A percentile compares a stretch with the other conserved stretches of the same genome.
Evolutionary conservation across 129 eudicot species (phyloP).

Genomic region (Oenanthe sinensis): DNA sequence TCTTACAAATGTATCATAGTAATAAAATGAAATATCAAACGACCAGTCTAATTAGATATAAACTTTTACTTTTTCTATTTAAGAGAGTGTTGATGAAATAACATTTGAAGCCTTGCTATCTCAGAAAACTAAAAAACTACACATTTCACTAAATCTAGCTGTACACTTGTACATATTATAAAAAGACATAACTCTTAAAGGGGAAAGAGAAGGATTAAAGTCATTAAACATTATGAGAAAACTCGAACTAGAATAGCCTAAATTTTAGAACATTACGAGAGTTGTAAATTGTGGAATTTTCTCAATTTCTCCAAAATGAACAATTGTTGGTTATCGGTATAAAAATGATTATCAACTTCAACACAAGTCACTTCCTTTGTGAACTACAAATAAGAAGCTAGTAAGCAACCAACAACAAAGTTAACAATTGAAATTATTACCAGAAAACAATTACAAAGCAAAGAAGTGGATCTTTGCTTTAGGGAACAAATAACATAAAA

Average conservation of each 20-base stretch:
- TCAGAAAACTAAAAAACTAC: not conserved
- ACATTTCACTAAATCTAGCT: not conserved
- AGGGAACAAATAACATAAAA: not conserved
- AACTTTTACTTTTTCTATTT: not conserved
- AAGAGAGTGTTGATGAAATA: not conserved
- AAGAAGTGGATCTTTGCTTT: not conserved
- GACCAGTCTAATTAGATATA: not conserved
- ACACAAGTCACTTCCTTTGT: not conserved
- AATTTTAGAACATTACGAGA: not conserved
- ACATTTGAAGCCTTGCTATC: not conserved
- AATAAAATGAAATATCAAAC: not conserved
- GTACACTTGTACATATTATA: too few relatives aligned
- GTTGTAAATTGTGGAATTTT: not conserved
- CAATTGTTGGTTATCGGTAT: not conserved
- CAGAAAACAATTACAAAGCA: not conserved
- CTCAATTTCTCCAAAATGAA: not conserved
- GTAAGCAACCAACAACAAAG: not conserved
- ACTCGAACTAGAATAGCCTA: not conserved
- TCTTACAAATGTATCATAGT: not conserved
- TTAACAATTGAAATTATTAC: not conserved
- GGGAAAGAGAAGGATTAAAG: not conserved
- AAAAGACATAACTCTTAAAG: too few relatives aligned
- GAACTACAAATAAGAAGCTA: not conserved
- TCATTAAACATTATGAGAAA: not conserved
- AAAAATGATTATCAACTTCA: not conserved